Percentiles rank a stretch among this genome's conserved stretches.
Evolutionary conservation across 768 basidiomycete genomes (phyloP).

Genomic region (Tephrocybe sp.): DNA sequence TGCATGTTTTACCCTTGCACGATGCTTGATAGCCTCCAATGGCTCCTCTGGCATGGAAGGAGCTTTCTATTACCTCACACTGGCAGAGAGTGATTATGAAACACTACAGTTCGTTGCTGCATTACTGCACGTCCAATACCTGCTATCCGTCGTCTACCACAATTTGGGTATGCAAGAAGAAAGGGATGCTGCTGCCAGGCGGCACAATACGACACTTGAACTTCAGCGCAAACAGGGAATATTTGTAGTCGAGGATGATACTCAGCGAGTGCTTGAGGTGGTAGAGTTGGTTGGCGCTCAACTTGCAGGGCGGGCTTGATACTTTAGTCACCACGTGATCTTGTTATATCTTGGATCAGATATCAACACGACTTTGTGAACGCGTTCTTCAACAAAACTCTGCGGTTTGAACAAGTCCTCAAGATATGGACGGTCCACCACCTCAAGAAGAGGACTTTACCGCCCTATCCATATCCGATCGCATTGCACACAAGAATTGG

Average conservation of each 20-base stretch:
- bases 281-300: slow-evolving; percentile 58
- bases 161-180: slow-evolving; percentile 56
- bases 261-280: slow-evolving; percentile 52
- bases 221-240: slow-evolving; percentile 39
- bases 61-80: slow-evolving; percentile 57
- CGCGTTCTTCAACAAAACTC: slow-evolving; percentile 15
- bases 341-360: slow-evolving; percentile 8
- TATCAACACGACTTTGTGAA: slow-evolving; percentile 13
- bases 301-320: slow-evolving; percentile 36
- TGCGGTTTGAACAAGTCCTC: slow-evolving; percentile 6
- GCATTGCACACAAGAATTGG: slow-evolving; percentile 96
- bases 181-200: slow-evolving; percentile 50
- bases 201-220: slow-evolving; percentile 45
- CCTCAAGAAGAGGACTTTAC: slow-evolving; percentile 95
- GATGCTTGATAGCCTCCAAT: slow-evolving; percentile 67
- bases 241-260: slow-evolving; percentile 47
- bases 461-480: slow-evolving; percentile 68
- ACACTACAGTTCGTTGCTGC: slow-evolving; percentile 57
- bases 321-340: slow-evolving; percentile 16
- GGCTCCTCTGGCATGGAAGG: slow-evolving; percentile 47
- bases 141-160: slow-evolving; percentile 68
- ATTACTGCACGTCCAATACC: slow-evolving; percentile 67
- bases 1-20: slow-evolving; percentile 69
- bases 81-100: slow-evolving; percentile 65
- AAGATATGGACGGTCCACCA: slow-evolving; percentile 82